Base-by-base conservation (phyloP, 208 protist species). In the Lotmaria passim region DNA sequence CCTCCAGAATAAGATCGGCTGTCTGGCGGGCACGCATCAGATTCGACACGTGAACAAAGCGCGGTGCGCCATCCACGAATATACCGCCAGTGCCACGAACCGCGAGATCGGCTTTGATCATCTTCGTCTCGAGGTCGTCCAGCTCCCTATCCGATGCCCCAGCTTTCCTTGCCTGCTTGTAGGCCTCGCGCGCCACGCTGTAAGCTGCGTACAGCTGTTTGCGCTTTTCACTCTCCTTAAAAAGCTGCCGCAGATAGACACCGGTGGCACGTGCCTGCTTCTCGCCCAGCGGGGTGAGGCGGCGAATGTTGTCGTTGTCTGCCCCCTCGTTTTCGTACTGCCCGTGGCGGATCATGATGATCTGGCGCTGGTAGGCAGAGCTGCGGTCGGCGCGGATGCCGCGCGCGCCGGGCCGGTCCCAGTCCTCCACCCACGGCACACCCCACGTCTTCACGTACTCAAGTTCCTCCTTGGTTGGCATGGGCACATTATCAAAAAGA, bases 291-390 rank as follows among this genome's bases (percentile, higher is more conserved):
- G 60, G 23, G 0, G 85, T 93, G 7, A 95, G 77, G 0, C 52
- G 48, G 17, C 77, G 78, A 7, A 80, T 63, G 7, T 8, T 50
- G 64, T 91, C 83, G 60, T 86, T 79, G 21, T 77, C 14, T 4
- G 17, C 10, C 19, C 43, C 53, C 44, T 86, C 78, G 41, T 91
- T 91, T 24, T 81, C 57, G 78, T 96, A 96, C 70, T 96, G 88
- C 7, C 91, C 91, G 72, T 93, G 91, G 19, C 91, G 83, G 26
- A 96, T 84, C 43, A 96, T 73, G 28, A 96, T 56, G 34, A 96
- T 78, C 64, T 90, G 87, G 0, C 87, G 83, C 34, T 71, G 65
- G 39, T 70, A 23, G 21, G 38, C 60, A 0, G 78, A 6, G 47
- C 48, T 44, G 26, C 57, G 39, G 23, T 66, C 56, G 11, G 50